Conservation (phyloP, 23 red algal species). For the Rhodosorus marinus region DNA sequence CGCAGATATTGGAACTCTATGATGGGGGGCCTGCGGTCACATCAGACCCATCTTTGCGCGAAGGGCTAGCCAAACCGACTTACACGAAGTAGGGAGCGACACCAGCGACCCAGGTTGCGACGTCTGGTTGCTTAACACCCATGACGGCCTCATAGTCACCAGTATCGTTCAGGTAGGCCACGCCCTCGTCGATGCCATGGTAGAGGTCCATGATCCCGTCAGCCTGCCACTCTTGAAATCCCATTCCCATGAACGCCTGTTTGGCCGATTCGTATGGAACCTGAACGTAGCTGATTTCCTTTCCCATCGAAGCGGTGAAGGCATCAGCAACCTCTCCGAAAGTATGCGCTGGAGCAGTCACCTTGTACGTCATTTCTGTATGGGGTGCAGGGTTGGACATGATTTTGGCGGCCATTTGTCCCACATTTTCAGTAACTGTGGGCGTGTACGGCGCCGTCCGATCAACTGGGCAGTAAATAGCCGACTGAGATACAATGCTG, state of each 20-base stretch:
- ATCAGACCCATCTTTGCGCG: too few species aligned
- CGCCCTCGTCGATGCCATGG: slow-evolving; percentile 1
- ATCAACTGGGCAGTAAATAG: not conserved
- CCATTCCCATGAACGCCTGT: slow-evolving; percentile 1
- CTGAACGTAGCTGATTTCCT: not conserved
- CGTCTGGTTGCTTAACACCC: too few species aligned
- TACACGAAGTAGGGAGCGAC: too few species aligned
- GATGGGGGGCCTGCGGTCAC: too few species aligned
- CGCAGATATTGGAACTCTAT: too few species aligned
- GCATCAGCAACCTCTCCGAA: not conserved
- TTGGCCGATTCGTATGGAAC: not conserved
- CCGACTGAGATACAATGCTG: not conserved
- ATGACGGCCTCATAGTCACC: too few species aligned
- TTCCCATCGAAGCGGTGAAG: not conserved
- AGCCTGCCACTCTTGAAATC: slow-evolving; percentile 1
- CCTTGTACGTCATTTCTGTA: not conserved
- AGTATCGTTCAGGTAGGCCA: too few species aligned
- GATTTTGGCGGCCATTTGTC: not conserved
- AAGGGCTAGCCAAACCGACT: too few species aligned
- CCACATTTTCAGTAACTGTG: not conserved
- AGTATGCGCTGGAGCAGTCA: not conserved
- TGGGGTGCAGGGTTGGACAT: not conserved
- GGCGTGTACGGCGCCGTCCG: not conserved
- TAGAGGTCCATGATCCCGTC: not conserved
- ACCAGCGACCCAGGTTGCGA: too few species aligned